Evolutionary conservation across 495 filamentous ascomycete genomes (phyloP).

Genomic region (Aspergillus kassunensis): DNA sequence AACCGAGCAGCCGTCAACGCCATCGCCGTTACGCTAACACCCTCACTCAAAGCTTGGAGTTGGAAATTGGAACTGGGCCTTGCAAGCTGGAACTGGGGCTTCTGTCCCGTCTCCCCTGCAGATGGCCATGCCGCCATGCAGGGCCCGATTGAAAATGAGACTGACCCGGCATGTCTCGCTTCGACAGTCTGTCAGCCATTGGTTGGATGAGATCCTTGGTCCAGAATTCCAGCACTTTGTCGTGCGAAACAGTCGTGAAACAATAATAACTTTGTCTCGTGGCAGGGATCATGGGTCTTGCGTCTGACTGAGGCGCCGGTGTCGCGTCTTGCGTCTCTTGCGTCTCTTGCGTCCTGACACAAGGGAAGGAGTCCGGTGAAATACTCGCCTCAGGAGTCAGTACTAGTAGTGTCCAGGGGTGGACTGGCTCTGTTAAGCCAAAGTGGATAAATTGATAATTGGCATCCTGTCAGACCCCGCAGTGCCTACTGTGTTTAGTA

Average conservation of each 20-base stretch:
- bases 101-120: not conserved
- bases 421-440: not conserved
- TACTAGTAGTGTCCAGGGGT: no score
- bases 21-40: slow-evolving; percentile 6
- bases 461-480: no score
- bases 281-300: no score
- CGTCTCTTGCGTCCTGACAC: no score
- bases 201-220: not conserved
- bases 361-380: not conserved
- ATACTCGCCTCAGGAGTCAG: not conserved
- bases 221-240: not conserved
- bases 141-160: not conserved
- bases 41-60: not conserved
- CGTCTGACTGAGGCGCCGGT: no score
- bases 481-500: no score
- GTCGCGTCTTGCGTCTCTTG: no score
- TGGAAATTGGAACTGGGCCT: not conserved
- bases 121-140: not conserved
- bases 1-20: not conserved
- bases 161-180: not conserved
- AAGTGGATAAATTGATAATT: no score
- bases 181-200: not conserved
- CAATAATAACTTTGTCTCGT: no score
- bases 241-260: slow-evolving; percentile 3
- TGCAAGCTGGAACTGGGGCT: no score